phyloP scores from a whole-genome alignment of 345 rosid species.

The Litchi chinensis region DNA sequence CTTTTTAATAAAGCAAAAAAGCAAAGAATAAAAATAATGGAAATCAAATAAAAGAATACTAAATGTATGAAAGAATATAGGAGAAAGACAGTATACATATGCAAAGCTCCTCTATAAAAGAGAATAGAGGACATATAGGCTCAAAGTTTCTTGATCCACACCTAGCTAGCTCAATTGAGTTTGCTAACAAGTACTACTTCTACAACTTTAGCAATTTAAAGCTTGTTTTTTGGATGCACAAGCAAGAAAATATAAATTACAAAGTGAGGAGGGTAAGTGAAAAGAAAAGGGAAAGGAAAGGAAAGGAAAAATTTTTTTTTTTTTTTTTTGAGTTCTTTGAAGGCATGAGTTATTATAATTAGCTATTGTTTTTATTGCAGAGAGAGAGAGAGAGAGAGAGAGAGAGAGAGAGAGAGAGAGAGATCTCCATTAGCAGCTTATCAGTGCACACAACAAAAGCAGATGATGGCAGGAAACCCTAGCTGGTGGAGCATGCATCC shows the following conservation, averaged over 20 bases:
- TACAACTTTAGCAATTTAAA: slow-evolving; percentile 38
- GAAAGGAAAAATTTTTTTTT: no score
- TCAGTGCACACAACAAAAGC: slow-evolving; percentile 22
- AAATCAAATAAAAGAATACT: slow-evolving; percentile 28
- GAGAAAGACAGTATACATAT: slow-evolving; percentile 28
- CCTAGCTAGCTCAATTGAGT: slow-evolving; percentile 37
- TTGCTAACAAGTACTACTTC: slow-evolving; percentile 39
- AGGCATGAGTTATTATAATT: slow-evolving; percentile 13
- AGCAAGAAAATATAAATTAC: slow-evolving; percentile 41
- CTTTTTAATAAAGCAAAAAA: slow-evolving; percentile 59
- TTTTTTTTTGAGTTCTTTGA: not conserved
- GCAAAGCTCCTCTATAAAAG: slow-evolving; percentile 38
- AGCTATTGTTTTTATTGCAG: not conserved
- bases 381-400: no score
- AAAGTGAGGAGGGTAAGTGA: slow-evolving; percentile 38
- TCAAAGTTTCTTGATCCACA: slow-evolving; percentile 31
- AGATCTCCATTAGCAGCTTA: not conserved
- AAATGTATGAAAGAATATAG: slow-evolving; percentile 31
- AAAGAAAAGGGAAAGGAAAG: slow-evolving; percentile 13
- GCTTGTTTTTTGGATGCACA: slow-evolving; percentile 49
- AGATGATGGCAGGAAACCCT: slow-evolving; percentile 81
- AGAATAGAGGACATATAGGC: slow-evolving; percentile 31
- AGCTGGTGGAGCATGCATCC: slow-evolving; percentile 71
- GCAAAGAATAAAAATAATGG: slow-evolving; percentile 33
- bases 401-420: no score